Evolutionary conservation across 2,329 filamentous ascomycete species (phyloP).

Genomic region (Pseudogymnoascus sp.): DNA sequence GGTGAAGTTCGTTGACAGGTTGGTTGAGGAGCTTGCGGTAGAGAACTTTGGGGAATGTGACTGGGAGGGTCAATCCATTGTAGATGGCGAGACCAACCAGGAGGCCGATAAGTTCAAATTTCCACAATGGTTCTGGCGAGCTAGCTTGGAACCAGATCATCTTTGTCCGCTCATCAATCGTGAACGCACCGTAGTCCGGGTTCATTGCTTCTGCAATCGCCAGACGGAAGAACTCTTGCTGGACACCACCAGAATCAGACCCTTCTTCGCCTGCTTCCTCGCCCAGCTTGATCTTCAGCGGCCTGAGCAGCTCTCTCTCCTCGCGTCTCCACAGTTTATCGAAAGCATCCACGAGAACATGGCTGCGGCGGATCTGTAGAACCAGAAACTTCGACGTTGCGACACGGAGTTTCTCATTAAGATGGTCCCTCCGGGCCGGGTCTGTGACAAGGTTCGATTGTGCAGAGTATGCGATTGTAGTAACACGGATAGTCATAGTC

Average conservation of each 20-base stretch:
- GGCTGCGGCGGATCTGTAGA: conserved; percentile 56
- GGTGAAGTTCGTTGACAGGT: conserved; percentile 59
- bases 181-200: conserved; percentile 72
- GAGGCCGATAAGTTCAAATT: conserved; percentile 81
- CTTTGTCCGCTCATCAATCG: conserved; percentile 62
- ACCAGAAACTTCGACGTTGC: conserved; percentile 64
- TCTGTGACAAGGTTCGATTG: conserved; percentile 47
- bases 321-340: conserved; percentile 87
- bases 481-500: conserved; percentile 46
- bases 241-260: conserved; percentile 87
- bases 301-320: conserved; percentile 70
- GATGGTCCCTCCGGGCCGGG: conserved; percentile 48
- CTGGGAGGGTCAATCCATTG: conserved; percentile 83
- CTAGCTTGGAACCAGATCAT: conserved; percentile 85
- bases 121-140: conserved; percentile 75
- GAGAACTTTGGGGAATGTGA: conserved; percentile 78
- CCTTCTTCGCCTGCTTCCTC: conserved; percentile 79
- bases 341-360: conserved; percentile 65
- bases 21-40: conserved; percentile 71
- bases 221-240: conserved; percentile 90
- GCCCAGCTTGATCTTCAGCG: conserved; percentile 80
- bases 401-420: conserved; percentile 55
- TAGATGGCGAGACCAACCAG: conserved; percentile 86
- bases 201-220: conserved; percentile 72
- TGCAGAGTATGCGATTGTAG: conserved; percentile 39